A percentile compares a stretch with the other conserved stretches of the same genome.
Conservation (phyloP, 139 green algal species). For the Coccomyxa sp. region DNA sequence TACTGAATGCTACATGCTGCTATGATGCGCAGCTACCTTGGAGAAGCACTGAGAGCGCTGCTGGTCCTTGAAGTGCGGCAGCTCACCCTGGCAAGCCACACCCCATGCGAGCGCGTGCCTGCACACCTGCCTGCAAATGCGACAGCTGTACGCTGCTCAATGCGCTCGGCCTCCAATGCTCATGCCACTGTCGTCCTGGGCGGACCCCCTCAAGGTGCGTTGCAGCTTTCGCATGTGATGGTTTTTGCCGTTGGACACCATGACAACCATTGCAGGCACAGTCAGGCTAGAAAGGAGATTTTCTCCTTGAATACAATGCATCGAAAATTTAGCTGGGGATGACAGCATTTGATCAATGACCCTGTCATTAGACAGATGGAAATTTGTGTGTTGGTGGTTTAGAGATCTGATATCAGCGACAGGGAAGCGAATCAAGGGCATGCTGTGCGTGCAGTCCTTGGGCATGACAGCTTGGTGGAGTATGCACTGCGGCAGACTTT, state of each 20-base stretch:
- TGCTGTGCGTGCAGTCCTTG: slow-evolving; percentile 35
- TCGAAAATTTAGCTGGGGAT: no score
- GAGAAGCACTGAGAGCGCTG: slow-evolving; percentile 71
- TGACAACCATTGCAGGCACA: no score
- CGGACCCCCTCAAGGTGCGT: slow-evolving; percentile 34
- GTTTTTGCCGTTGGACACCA: no score
- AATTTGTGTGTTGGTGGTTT: no score
- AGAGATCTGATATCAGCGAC: no score
- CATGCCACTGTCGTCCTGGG: slow-evolving; percentile 56
- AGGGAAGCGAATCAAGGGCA: no score
- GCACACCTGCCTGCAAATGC: slow-evolving; percentile 59
- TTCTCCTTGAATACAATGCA: no score
- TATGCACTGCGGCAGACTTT: slow-evolving; percentile 67
- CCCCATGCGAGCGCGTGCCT: slow-evolving; percentile 36
- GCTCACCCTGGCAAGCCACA: slow-evolving; percentile 19
- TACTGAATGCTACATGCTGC: no score
- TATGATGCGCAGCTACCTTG: slow-evolving; percentile 44
- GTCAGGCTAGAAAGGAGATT: no score
- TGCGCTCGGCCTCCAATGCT: slow-evolving; percentile 39
- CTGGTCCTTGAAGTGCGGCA: slow-evolving; percentile 57
- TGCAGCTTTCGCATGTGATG: background rate
- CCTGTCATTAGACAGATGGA: no score
- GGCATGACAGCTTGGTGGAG: slow-evolving; percentile 52
- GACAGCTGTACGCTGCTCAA: slow-evolving; percentile 49
- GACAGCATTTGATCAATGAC: no score